Evolutionary conservation across 1,284 basidiomycete species (phyloP).

Genomic region (Paramarasmius palmivorus): DNA sequence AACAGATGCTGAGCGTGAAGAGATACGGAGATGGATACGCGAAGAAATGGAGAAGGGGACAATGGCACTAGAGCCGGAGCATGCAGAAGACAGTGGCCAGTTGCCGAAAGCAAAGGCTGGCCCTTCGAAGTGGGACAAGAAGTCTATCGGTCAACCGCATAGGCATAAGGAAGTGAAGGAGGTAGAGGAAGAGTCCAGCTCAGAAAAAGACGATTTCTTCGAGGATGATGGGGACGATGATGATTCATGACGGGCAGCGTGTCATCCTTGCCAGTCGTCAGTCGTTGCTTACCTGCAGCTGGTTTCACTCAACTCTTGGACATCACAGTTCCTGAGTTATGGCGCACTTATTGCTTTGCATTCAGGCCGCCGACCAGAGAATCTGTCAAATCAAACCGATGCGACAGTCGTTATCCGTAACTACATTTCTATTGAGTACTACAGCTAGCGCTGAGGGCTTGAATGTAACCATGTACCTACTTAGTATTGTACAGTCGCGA

Average conservation of each 20-base stretch:
- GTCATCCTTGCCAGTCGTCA: too few species aligned
- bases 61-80: slow-evolving; percentile 57
- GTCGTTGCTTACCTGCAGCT: too few species aligned
- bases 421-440: too few species aligned
- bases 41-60: slow-evolving; percentile 64
- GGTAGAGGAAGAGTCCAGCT: slow-evolving; percentile 17
- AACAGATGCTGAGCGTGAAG: slow-evolving; percentile 55
- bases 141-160: slow-evolving; percentile 12
- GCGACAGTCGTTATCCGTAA: too few species aligned
- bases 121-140: slow-evolving; percentile 19
- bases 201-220: slow-evolving; percentile 49
- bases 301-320: too few species aligned
- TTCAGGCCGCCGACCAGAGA: too few species aligned
- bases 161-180: slow-evolving; percentile 6
- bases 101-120: slow-evolving; percentile 8
- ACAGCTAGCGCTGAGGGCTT: too few species aligned
- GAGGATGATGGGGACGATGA: slow-evolving; percentile 33
- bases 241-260: slow-evolving; percentile 8
- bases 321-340: too few species aligned
- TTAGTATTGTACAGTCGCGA: too few species aligned
- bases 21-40: slow-evolving; percentile 62
- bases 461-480: too few species aligned
- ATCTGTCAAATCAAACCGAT: too few species aligned
- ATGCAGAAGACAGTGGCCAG: slow-evolving; percentile 8
- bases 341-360: too few species aligned